Conservation (phyloP, 768 basidiomycete genomes). For the Ramaria sp. region DNA sequence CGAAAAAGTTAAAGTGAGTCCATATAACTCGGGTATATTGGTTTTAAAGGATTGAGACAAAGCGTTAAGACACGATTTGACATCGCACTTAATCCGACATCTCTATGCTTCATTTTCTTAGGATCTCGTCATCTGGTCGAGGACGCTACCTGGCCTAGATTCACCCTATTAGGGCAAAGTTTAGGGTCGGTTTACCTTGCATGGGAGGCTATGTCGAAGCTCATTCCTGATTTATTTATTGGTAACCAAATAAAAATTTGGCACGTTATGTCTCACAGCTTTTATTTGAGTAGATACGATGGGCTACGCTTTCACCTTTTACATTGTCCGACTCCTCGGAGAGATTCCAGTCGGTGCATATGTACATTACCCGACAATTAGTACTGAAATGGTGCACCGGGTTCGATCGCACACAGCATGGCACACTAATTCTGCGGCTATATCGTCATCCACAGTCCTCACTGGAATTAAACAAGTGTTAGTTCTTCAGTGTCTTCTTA, state of each 20-base stretch:
- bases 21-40: constrained; percentile 1
- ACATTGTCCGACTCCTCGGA: constrained; percentile 53
- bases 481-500: constrained; percentile 15
- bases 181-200: constrained; percentile 77
- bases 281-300: constrained; percentile 62
- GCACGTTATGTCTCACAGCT: constrained; percentile 8
- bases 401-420: constrained; percentile 48
- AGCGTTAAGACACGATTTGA: constrained; percentile 60
- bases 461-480: constrained; percentile 58
- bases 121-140: constrained; percentile 60
- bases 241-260: constrained; percentile 35
- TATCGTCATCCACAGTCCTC: constrained; percentile 44
- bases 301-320: constrained; percentile 95
- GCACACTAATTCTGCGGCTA: constrained; percentile 49
- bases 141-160: constrained; percentile 74
- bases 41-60: not conserved
- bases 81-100: constrained; percentile 52
- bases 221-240: constrained; percentile 87
- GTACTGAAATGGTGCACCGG: constrained; percentile 83
- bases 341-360: constrained; percentile 77
- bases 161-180: constrained; percentile 89
- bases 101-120: constrained; percentile 78
- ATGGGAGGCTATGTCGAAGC: constrained; percentile 66
- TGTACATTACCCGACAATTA: constrained; percentile 94
- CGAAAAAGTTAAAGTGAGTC: constrained; percentile 62